A percentile compares a stretch with the other conserved stretches of the same genome.
These are phyloP conservation scores for Spergularia bocconei DNA, from an alignment of 148 eudicot species.

Conservation along the genomic window DNA sequence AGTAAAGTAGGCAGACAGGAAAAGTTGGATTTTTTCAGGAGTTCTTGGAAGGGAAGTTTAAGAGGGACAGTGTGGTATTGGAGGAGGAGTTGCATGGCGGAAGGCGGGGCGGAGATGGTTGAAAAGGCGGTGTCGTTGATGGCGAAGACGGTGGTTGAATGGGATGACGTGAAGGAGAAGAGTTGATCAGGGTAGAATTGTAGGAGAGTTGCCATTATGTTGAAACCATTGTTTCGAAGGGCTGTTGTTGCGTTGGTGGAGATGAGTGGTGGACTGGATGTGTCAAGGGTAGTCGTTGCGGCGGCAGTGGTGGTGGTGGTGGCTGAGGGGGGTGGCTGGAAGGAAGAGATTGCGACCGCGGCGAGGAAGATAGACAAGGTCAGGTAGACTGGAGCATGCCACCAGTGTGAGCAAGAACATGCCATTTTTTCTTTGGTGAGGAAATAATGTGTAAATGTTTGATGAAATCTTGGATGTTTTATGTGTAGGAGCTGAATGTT, in stretches of 20 bases:
- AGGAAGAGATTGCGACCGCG: constrained; percentile 25
- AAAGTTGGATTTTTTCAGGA: constrained; percentile 25
- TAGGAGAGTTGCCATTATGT: constrained; percentile 45
- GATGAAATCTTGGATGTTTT: too few species aligned
- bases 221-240: constrained; percentile 41
- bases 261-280: constrained; percentile 5
- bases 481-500: too few species aligned
- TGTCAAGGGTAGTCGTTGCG: constrained; percentile 6
- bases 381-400: constrained; percentile 63
- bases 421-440: constrained; percentile 28
- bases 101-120: constrained; percentile 33
- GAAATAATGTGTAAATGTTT: too few species aligned
- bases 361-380: constrained; percentile 15
- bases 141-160: constrained; percentile 53
- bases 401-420: constrained; percentile 52
- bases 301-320: constrained; percentile 26
- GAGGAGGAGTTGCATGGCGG: constrained; percentile 36
- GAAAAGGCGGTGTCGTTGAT: constrained; percentile 44
- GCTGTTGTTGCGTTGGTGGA: constrained; percentile 31
- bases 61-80: constrained; percentile 49
- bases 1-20: constrained; percentile 48
- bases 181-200: constrained; percentile 48
- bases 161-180: constrained; percentile 27
- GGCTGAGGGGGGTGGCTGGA: constrained; percentile 34
- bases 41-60: constrained; percentile 29